Percentiles rank a stretch among this genome's conserved stretches.
phyloP scores from a whole-genome alignment of 768 basidiomycete genomes.

The Leccinum boreale region DNA sequence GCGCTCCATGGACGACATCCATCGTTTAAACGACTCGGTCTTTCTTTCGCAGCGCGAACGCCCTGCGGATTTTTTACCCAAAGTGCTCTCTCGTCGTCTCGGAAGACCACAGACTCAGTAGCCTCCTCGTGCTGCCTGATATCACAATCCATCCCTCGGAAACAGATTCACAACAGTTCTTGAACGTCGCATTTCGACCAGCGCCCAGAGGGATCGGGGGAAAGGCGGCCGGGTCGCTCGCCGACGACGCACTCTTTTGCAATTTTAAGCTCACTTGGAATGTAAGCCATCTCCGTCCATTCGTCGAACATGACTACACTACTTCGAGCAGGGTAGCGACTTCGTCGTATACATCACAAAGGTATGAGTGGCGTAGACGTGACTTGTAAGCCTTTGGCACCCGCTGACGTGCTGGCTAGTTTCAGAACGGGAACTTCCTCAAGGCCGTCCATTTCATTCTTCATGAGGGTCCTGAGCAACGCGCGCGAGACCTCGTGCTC shows the following conservation, averaged over 20 bases:
- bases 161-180: conserved; percentile 45
- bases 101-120: conserved; percentile 41
- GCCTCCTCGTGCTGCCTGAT: conserved; percentile 51
- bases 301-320: background rate
- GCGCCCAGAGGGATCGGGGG: conserved; percentile 39
- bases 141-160: conserved; percentile 43
- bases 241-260: conserved; percentile 51
- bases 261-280: conserved; percentile 57
- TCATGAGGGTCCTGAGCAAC: conserved; percentile 57
- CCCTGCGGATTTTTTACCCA: conserved; percentile 58
- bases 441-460: conserved; percentile 47
- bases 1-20: conserved; percentile 2
- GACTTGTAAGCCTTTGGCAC: background rate
- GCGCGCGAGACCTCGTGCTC: conserved; percentile 48
- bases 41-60: conserved; percentile 34
- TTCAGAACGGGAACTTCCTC: conserved; percentile 20
- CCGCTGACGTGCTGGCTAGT: conserved; percentile 24
- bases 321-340: conserved; percentile 43
- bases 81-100: conserved; percentile 58
- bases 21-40: background rate
- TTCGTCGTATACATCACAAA: conserved; percentile 52
- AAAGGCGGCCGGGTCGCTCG: conserved; percentile 48
- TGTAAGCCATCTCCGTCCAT: conserved; percentile 33
- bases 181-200: conserved; percentile 47
- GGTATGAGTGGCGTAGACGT: conserved; percentile 33